These are phyloP conservation scores for Stachybotrys elegans DNA, from an alignment of 2,329 filamentous ascomycete species.

Conservation along the genomic window DNA sequence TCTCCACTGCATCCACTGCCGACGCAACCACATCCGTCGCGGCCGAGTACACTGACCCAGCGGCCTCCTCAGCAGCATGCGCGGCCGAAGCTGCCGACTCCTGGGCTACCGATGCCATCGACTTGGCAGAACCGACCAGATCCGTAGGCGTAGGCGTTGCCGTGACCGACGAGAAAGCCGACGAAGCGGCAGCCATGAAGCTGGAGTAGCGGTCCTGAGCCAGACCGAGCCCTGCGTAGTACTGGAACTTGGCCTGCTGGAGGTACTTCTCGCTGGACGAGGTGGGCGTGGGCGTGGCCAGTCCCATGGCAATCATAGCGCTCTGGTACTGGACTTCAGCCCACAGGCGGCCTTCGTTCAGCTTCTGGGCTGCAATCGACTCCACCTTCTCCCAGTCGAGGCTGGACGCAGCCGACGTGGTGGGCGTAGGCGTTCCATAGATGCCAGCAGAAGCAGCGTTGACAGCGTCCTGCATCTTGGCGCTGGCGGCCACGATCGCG, in stretches of 20 bases:
- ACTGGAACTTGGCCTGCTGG: slow-evolving; percentile 59
- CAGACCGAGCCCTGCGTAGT: slow-evolving; percentile 73
- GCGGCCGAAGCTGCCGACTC: slow-evolving; percentile 40
- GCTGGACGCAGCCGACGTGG: slow-evolving; percentile 30
- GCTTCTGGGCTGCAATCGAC: slow-evolving; percentile 63
- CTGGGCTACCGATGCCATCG: slow-evolving; percentile 43
- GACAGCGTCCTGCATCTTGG: slow-evolving; percentile 51
- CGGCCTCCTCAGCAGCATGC: slow-evolving; percentile 42
- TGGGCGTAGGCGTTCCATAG: slow-evolving; percentile 42
- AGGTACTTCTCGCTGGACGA: slow-evolving; percentile 51
- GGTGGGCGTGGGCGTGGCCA: slow-evolving; percentile 47
- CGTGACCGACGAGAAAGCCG: slow-evolving; percentile 55
- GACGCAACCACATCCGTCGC: slow-evolving; percentile 38
- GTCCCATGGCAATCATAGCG: slow-evolving; percentile 60
- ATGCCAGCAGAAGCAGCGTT: slow-evolving; percentile 44
- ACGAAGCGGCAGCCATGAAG: slow-evolving; percentile 68
- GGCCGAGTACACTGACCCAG: slow-evolving; percentile 44
- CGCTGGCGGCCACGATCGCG: slow-evolving; percentile 57
- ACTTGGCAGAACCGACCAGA: slow-evolving; percentile 41
- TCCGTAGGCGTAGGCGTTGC: slow-evolving; percentile 57
- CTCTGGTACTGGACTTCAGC: slow-evolving; percentile 68
- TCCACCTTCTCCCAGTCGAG: slow-evolving; percentile 46
- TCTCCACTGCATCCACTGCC: slow-evolving; percentile 30
- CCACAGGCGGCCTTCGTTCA: slow-evolving; percentile 64
- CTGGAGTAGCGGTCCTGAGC: slow-evolving; percentile 76